Base-by-base conservation (phyloP, 1,139 yeast species). In the Suhomyces yuchorum region DNA sequence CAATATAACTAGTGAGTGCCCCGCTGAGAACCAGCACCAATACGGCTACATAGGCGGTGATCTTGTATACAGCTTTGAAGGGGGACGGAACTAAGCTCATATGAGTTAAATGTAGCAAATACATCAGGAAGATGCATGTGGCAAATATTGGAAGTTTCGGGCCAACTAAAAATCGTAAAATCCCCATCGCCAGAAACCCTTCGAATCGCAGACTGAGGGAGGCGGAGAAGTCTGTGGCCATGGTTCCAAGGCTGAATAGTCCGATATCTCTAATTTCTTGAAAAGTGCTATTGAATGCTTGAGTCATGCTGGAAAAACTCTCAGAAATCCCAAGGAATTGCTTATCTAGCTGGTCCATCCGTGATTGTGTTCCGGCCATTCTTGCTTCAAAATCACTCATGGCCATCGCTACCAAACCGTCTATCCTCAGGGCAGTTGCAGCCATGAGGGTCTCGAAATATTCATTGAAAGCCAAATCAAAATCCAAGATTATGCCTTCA, bases 381-480 rank as follows among this genome's bases (percentile, higher is more conserved):
- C 20, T 41, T 8, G 5, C 9, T 11, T 44, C 43, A 11, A 50
- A 37, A 17, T 34, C 28, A 2, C 35, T 36, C 15, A 48, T n/a
- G 6, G 42, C 9, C 11, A 9, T 26, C 33, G 44, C 30, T 12
- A 43, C 37, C 40, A 43, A 43, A 3, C 43, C 39, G 12, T 51
- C 53, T 3, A 61, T 40, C 6, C 45, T 43, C 4, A 20, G 4
- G 2, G 52, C 48, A 1, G 61, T 50, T 24, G 52, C 38, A 8
- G 41, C 51, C 4, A 61, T 38, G 38, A 53, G 50, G 7, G 14
- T 9, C 14, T 53, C 51, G 2, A 61, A 40, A 11, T 40, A 49
- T n/a, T 35, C 20, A 15, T 34, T 37, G 7, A 56, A 18, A 2
- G 52, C 40, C 8, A 37, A 18, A 11, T 50, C 51, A 6, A 55